Evolutionary conservation across 805 yeast species (phyloP), one percentile per base, ranked within the genome.

Genomic region (Kuraishia molischiana): DNA sequence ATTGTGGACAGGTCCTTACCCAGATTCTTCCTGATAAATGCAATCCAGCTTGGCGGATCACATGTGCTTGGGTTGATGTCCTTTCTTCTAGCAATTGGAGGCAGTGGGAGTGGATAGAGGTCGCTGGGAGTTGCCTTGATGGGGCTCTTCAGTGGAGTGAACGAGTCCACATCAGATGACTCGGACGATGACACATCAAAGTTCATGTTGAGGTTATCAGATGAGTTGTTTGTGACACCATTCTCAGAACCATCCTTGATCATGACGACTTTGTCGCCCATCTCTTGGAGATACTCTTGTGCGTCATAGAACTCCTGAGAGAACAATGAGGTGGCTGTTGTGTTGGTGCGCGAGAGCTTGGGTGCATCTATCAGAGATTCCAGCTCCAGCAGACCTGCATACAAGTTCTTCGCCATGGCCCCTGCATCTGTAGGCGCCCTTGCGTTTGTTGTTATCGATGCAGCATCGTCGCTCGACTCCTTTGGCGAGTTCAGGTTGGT

Each of bases 1-100:
- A 89, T 72, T 1, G 86, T 69, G 0, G 87, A 69, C 40, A 92
- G 56, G 56, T 90, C 97, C 52, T 89, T 90, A 17, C 97, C 97
- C 9, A 90, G 92, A 48, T 86, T 87, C 56, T 89, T 89, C 41
- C 95, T 71, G 36, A 92, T 67, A 48, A 87, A 75, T 1, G 85
- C 72, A 39, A 90, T 62, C 26, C 90, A 58, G 44, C 92, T 81
- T 9, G 96, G 96, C 3, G 97, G 97, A 0, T 76, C 62, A 24
- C 77, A 69, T 0, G 61, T 64, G 38, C 85, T 71, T n/a, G 64
- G 63, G 3, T 67, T 69, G 13, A 89, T 66, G 41, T 74, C 82
- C 20, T 58, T 54, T 41, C 87, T 69, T 42, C 95, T 71, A 20
- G 55, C 48, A 4, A 80, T 63, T 0, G 58, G 53, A 2, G 52